Evolutionary conservation across 176 grass and related monocot species (phyloP), one percentile per base, ranked within the genome.

Genomic region (Guadua angustifolia): DNA sequence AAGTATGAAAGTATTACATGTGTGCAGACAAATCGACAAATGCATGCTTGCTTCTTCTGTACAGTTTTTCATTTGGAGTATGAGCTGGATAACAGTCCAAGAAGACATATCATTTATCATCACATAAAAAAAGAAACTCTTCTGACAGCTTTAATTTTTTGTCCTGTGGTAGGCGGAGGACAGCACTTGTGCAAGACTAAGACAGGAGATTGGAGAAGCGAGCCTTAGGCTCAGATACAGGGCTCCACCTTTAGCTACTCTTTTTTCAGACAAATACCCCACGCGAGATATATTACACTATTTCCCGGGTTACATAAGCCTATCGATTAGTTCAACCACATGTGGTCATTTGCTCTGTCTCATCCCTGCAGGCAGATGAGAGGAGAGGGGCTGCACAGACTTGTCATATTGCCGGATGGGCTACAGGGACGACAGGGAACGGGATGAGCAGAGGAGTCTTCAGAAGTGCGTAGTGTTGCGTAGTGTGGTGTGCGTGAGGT

Each of bases 281-380:
- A 17, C 82, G 16, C 38, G 43, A 46, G 40, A 29, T 29, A 29
- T 29, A 24, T 44, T 43, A 70, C 10, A 70, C 18, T 15, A 71
- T 71, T 73, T 53, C 47, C 0, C 12, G 7, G 21, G 15, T 53
- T 52, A 16, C 16, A 21, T 36, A 17, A 40, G 5, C 21, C 17
- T 22, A 14, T 18, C 2, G 47, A 83, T 38, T 53, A 25, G 8
- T 24, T 38, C 7, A 32, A 32, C 3, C 7, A n/a, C 12, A 71
- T 64, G 26, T 32, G 2, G 3, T 53, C 9, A 40, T 46, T 72
- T 32, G 15, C 26, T 9, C 39, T 52, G 6, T 39, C 19, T 26
- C 25, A 18, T 74, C 39, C 26, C 29, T 88, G 12, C 83, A 97
- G 95, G 64, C 92, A 94, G 76, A 88, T 98, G 92, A 88, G 93